Percentiles rank a stretch among this genome's conserved stretches.
Conservation (phyloP, 768 basidiomycete genomes). For the Crassisporium funariophilum region DNA sequence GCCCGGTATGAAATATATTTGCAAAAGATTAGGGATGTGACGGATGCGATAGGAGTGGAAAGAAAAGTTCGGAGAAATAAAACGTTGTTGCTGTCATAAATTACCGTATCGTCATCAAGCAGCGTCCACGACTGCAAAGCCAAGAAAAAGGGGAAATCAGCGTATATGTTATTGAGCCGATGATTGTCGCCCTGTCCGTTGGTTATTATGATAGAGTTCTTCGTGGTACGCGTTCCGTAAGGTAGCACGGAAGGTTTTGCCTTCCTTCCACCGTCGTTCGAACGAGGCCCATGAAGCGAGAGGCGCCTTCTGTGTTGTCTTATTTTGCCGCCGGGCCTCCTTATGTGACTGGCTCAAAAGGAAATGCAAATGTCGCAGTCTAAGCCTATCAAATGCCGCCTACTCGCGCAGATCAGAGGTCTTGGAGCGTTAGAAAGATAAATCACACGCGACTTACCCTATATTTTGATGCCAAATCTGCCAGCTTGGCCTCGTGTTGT, state of each 20-base stretch:
- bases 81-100: conserved; percentile 3
- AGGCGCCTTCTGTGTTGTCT: conserved; percentile 24
- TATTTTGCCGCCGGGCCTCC: conserved; percentile 28
- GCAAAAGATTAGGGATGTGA: not conserved
- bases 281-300: conserved; percentile 31
- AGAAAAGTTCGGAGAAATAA: not conserved
- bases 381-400: conserved; percentile 37
- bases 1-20: no score
- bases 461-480: conserved; percentile 39
- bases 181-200: conserved; percentile 17
- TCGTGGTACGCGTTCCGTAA: conserved; percentile 34
- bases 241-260: conserved; percentile 32
- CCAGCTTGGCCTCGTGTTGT: conserved; percentile 41
- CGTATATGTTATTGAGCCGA: conserved; percentile 19
- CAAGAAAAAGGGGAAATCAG: not conserved
- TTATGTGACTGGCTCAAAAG: conserved; percentile 31
- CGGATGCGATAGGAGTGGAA: not conserved
- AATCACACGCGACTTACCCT: conserved; percentile 24
- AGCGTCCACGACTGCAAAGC: conserved; percentile 1
- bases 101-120: not conserved
- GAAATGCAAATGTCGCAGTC: conserved; percentile 34
- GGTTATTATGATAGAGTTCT: conserved; percentile 22
- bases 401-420: conserved; percentile 8
- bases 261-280: conserved; percentile 35
- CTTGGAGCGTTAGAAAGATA: not conserved